Conservation (phyloP, 495 filamentous ascomycete genomes). For the Astrocystis sublimbata region DNA sequence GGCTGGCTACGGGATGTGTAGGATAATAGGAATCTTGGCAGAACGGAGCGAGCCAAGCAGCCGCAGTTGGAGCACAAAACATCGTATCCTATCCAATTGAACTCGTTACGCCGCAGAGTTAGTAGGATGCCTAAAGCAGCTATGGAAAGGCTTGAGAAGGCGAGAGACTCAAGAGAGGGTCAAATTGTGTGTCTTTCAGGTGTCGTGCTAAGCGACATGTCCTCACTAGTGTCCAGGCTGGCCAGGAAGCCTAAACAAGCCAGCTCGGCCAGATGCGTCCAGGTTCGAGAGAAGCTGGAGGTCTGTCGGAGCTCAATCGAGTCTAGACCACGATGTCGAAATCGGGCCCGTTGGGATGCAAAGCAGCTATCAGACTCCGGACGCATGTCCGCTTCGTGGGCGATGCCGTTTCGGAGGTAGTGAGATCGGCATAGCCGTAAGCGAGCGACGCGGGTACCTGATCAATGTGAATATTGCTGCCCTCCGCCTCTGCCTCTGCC, state of each 20-base stretch:
- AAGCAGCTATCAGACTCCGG: background rate
- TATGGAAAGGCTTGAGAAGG: background rate
- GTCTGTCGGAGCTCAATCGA: background rate
- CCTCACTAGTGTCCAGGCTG: background rate
- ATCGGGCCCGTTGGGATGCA: no score
- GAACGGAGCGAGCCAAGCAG: background rate
- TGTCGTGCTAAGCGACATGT: background rate
- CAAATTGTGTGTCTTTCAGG: background rate
- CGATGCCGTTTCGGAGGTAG: no score
- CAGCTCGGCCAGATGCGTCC: background rate
- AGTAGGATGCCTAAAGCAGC: background rate
- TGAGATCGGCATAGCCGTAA: slow-evolving; percentile 5
- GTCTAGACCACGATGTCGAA: background rate
- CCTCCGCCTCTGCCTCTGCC: no score
- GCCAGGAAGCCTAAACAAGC: background rate
- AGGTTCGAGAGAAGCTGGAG: background rate
- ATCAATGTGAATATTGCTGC: background rate
- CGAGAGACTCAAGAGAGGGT: no score
- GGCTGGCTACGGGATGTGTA: no score
- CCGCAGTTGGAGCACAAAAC: background rate
- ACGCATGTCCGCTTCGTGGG: background rate
- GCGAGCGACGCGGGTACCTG: slow-evolving; percentile 12
- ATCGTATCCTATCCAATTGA: background rate
- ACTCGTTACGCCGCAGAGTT: background rate
- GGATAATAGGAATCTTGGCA: no score